Percentiles rank a stretch among this genome's conserved stretches.
phyloP scores from a whole-genome alignment of 2,329 filamentous ascomycete species.

The Tolypocladium inflatum region DNA sequence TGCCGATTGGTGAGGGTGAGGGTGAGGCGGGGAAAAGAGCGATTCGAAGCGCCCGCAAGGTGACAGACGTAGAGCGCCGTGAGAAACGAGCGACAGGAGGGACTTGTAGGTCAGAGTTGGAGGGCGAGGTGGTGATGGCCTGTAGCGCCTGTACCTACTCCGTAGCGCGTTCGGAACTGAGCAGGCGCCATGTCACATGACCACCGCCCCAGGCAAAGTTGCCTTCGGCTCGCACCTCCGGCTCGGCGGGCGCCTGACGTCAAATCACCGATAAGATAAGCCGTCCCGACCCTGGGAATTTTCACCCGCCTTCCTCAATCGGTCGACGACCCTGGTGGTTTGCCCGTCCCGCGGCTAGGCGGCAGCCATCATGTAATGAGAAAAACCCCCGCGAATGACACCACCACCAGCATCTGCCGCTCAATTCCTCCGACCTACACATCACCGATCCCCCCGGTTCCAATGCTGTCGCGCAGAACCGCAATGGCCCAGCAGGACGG shows the following conservation, averaged over 20 bases:
- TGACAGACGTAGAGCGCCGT: background rate
- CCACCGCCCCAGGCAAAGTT: background rate
- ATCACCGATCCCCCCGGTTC: background rate
- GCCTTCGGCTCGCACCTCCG: too few species aligned
- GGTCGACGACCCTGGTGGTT: background rate
- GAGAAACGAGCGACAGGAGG: background rate
- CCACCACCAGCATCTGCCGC: background rate
- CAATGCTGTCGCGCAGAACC: background rate
- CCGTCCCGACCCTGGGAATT: background rate
- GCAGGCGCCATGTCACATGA: background rate
- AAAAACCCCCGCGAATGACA: background rate
- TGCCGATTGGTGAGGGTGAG: constrained; percentile 5
- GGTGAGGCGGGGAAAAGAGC: background rate
- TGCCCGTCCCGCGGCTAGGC: background rate
- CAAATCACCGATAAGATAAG: background rate
- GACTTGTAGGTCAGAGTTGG: constrained; percentile 3
- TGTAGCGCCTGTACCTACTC: too few species aligned
- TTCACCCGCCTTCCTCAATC: background rate
- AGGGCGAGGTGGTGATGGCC: background rate
- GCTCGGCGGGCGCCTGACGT: background rate
- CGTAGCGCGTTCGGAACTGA: background rate
- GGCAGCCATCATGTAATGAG: background rate
- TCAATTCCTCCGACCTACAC: background rate
- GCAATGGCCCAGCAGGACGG: constrained; percentile 19
- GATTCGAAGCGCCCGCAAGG: constrained; percentile 2